Evolutionary conservation across 1,284 basidiomycete genomes (phyloP), one percentile per base, ranked within the genome.

Genomic region (Mycena citricolor): DNA sequence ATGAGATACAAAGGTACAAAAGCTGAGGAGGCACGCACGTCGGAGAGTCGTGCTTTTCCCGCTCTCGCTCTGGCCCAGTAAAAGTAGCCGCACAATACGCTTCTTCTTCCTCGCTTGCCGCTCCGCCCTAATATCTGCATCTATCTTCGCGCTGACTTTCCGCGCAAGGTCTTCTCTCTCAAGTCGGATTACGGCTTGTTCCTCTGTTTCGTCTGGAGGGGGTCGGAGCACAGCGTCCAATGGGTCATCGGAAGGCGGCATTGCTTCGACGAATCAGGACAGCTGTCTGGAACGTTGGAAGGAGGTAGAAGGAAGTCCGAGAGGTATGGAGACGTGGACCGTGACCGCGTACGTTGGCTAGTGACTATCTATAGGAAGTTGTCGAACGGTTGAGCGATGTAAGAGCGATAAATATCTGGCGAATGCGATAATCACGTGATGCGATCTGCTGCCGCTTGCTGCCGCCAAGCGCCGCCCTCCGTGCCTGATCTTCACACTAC

Each of bases 21-120:
- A 17, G 36, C 35, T 19, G 39, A 31, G 32, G 10, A 23, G 44
- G 26, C 47, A 77, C 82, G 67, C 61, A 86, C 83, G 84, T 61
- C 84, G 68, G 29, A 88, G 68, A 4, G 84, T 88, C 1, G 85
- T 87, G 81, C 85, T 70, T 86, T 87, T 52, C 77, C 82, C 85
- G 43, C 79, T 82, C 67, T 88, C 85, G 66, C 79, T 83, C 64
- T 88, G 85, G 3, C 85, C 85, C 1, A 86, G 74, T 19, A 86
- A 68, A 34, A 86, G 64, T 8, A 86, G 69, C 49, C 80, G 69
- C 38, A 87, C 84, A 43, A 81, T 71, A 35, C 74, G 70, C 59
- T 73, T 79, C 71, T 81, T 86, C 66, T 72, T 73, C 51, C 70
- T 61, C 3, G 75, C 74, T 47, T 73, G 73, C 16, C 74, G 69